These are phyloP conservation scores for Volutella citrinella DNA, from an alignment of 2,329 filamentous ascomycete species.

Conservation along the genomic window DNA sequence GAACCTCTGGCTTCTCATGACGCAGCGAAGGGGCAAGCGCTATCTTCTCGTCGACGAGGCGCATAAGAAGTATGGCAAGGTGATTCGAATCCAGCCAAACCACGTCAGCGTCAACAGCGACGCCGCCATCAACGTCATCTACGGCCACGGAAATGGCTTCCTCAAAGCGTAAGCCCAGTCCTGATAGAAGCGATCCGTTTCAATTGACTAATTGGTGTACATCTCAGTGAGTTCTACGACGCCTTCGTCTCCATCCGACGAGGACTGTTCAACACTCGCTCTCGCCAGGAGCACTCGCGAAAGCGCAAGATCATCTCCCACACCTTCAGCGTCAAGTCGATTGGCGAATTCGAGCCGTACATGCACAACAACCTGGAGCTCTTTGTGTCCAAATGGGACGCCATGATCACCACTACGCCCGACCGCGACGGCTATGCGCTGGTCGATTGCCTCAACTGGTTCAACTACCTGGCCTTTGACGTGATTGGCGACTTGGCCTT, in stretches of 20 bases:
- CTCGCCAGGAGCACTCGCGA: constrained; percentile 76
- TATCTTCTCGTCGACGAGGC: constrained; percentile 64
- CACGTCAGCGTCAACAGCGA: constrained; percentile 82
- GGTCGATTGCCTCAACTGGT: constrained; percentile 77
- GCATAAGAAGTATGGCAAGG: constrained; percentile 73
- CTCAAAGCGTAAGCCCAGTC: constrained; percentile 62
- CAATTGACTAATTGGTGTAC: too few relatives aligned
- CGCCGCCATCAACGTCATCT: constrained; percentile 71
- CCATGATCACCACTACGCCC: constrained; percentile 52
- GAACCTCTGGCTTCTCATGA: constrained; percentile 75
- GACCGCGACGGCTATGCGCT: constrained; percentile 60
- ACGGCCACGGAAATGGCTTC: constrained; percentile 77
- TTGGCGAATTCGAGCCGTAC: constrained; percentile 84
- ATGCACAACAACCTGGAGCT: constrained; percentile 76
- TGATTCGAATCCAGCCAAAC: constrained; percentile 80
- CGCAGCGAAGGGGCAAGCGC: constrained; percentile 62
- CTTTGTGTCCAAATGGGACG: constrained; percentile 72
- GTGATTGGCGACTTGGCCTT: constrained; percentile 50
- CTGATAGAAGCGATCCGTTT: too few relatives aligned
- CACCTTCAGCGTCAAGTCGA: constrained; percentile 79
- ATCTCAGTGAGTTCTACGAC: constrained; percentile 85
- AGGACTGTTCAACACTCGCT: constrained; percentile 85
- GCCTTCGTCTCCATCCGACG: constrained; percentile 84
- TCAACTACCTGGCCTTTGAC: constrained; percentile 53
- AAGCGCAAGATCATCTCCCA: constrained; percentile 89